Evolutionary conservation across 2,329 filamentous ascomycete genomes (phyloP), one percentile per base, ranked within the genome.

Genomic region (Rutstroemia sp.): DNA sequence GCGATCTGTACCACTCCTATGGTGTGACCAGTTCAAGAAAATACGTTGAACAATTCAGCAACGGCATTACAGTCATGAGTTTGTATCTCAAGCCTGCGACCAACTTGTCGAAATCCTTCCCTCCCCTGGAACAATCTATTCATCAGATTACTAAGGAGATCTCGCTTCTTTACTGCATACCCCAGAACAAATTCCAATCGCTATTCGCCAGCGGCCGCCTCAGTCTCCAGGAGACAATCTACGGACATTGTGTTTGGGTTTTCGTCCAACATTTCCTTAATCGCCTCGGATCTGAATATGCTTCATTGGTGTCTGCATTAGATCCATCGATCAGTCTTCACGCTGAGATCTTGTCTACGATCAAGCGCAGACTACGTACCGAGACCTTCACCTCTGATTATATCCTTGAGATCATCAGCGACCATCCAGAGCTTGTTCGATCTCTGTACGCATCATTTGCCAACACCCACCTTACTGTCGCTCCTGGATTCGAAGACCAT

Each of bases 131-230:
- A 67, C 87, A 92, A 64, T 94, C 92, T 2, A 96, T 99, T 63
- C 89, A 96, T 74, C 94, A 99, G 74, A 96, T 99, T 76, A 95
- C 94, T 77, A 97, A 97, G 80, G 94, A 99, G 73, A 87, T 96
- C 51, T 97, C 94, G 1, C 81, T 99, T 57, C 79, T 99, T 17
- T 99, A 97, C 82, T 99, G 94, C 72, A 88, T 99, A 64, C 94
- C 94, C 14, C 92, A 95, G 73, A 99, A 96, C 79, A 94, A 92
- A 73, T 90, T 99, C 72, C 92, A 96, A 73, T 77, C 80, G 57
- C 83, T 96, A 65, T 99, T 99, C 72, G 88, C 89, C 51, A 84
- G 82, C 16, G 92, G 92, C 50, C 82, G 87, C 65, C 78, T 99
- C 62, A 96, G 92, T 69, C 78, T 99, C 51, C 94, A 99, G 72